Conservation (phyloP, 2,329 filamentous ascomycete species). For the Geosmithia flava region DNA sequence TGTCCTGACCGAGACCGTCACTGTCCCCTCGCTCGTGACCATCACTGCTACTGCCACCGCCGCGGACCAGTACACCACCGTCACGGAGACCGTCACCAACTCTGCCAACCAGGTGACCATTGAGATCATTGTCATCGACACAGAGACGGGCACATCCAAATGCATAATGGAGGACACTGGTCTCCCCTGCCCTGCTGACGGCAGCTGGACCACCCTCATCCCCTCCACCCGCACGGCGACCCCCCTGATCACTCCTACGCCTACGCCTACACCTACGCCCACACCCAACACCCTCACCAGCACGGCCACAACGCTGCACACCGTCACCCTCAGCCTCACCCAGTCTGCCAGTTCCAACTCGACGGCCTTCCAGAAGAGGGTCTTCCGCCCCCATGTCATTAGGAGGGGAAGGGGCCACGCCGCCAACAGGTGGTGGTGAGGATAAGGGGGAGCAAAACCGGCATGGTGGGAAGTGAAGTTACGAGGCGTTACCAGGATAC, state of each 20-base stretch:
- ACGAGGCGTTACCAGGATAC: neutral
- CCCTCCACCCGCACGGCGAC: conserved; percentile 60
- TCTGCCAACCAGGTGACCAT: conserved; percentile 12
- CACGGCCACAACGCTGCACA: neutral
- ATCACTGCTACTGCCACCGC: neutral
- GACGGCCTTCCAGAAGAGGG: neutral
- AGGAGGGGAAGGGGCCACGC: neutral
- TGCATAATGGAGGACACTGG: conserved; percentile 15
- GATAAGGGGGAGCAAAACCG: neutral
- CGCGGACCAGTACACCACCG: neutral
- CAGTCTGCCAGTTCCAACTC: neutral
- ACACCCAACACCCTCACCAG: neutral
- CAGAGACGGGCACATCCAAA: conserved; percentile 13
- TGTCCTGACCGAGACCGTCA: conserved; percentile 3
- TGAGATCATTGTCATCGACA: conserved; percentile 17
- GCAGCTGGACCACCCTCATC: conserved; percentile 32
- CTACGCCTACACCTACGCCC: neutral
- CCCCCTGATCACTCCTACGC: conserved; percentile 23
- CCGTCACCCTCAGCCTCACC: neutral
- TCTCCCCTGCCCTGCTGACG: conserved; percentile 10
- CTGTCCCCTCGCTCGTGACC: neutral
- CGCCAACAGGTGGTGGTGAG: neutral
- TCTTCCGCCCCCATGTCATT: neutral
- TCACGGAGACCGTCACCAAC: conserved; percentile 6
- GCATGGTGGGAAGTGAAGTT: neutral